Conservation (phyloP, 1,284 basidiomycete species). For the Ceratobasidium sp. region DNA sequence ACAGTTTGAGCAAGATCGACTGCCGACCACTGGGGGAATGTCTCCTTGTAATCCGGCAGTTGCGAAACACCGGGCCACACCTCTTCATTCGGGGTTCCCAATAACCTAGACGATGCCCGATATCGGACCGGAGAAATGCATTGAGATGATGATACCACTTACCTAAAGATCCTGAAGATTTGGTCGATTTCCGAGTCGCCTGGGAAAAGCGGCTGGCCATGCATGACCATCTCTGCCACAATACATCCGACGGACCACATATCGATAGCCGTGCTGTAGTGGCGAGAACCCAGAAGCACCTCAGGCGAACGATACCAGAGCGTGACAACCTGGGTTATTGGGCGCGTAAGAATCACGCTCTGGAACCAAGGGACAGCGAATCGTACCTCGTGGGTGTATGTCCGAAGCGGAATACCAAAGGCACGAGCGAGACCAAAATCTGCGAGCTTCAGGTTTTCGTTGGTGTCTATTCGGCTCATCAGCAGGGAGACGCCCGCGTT, state of each 20-base stretch:
- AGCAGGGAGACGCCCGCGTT: neutral
- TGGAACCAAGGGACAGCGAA: slow-evolving; percentile 18
- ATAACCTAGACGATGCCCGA: slow-evolving; percentile 63
- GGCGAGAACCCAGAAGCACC: slow-evolving; percentile 92
- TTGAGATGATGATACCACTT: slow-evolving; percentile 43
- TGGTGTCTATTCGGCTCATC: slow-evolving; percentile 61
- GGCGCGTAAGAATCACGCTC: slow-evolving; percentile 33
- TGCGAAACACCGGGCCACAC: slow-evolving; percentile 90
- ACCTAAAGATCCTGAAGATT: slow-evolving; percentile 99
- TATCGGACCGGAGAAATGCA: neutral
- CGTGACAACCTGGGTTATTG: slow-evolving; percentile 81
- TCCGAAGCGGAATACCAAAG: slow-evolving; percentile 96
- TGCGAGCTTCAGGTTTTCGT: slow-evolving; percentile 91
- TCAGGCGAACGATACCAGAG: slow-evolving; percentile 99
- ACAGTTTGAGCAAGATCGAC: slow-evolving; percentile 53
- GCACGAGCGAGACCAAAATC: slow-evolving; percentile 97
- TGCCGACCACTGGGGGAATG: slow-evolving; percentile 91
- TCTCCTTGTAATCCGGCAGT: slow-evolving; percentile 94
- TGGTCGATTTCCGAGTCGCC: slow-evolving; percentile 99
- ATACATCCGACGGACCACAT: slow-evolving; percentile 98
- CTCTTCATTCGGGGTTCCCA: slow-evolving; percentile 95
- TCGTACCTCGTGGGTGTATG: slow-evolving; percentile 95
- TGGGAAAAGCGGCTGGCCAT: slow-evolving; percentile 90
- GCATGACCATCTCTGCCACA: slow-evolving; percentile 91
- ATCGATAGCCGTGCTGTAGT: slow-evolving; percentile 96